phyloP scores from a whole-genome alignment of 1,284 basidiomycete genomes.

The Jaminaea rosea region DNA sequence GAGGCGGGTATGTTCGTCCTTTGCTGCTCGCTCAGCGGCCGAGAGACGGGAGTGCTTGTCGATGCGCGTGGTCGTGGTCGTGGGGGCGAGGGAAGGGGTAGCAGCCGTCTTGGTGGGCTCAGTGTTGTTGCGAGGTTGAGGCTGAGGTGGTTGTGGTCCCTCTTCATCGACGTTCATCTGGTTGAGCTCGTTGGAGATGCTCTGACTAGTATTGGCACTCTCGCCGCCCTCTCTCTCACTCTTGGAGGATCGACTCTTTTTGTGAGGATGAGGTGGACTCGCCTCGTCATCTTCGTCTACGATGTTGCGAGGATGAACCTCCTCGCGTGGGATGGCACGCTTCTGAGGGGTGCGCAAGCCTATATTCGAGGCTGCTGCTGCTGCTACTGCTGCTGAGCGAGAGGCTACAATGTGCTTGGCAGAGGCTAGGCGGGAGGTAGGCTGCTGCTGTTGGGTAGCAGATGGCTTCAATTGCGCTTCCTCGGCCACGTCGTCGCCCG shows the following conservation, averaged over 20 bases:
- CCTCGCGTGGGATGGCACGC: slow-evolving; percentile 39
- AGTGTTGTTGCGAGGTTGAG: no score
- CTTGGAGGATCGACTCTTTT: slow-evolving; percentile 32
- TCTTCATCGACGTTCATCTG: slow-evolving; percentile 15
- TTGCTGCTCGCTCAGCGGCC: slow-evolving; percentile 22
- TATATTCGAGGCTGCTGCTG: no score
- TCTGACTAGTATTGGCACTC: slow-evolving; percentile 23
- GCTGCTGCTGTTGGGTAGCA: no score
- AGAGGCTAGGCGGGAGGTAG: no score
- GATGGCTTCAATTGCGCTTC: no score
- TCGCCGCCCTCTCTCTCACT: no score
- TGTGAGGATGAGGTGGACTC: slow-evolving; percentile 21
- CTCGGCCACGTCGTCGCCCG: no score
- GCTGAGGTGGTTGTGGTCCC: slow-evolving; percentile 1
- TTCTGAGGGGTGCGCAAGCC: slow-evolving; percentile 38
- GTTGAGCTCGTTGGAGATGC: slow-evolving; percentile 19
- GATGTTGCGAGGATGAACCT: slow-evolving; percentile 31
- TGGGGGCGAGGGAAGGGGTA: background rate
- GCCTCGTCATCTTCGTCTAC: slow-evolving; percentile 11
- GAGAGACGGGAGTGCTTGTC: slow-evolving; percentile 25
- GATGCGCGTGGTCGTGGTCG: slow-evolving; percentile 25
- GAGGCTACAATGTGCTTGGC: no score
- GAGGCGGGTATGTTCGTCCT: slow-evolving; percentile 23
- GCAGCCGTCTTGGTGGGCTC: background rate
- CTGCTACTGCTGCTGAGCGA: no score